phyloP scores from a whole-genome alignment of 768 basidiomycete species.

The Mycena haematopus region DNA sequence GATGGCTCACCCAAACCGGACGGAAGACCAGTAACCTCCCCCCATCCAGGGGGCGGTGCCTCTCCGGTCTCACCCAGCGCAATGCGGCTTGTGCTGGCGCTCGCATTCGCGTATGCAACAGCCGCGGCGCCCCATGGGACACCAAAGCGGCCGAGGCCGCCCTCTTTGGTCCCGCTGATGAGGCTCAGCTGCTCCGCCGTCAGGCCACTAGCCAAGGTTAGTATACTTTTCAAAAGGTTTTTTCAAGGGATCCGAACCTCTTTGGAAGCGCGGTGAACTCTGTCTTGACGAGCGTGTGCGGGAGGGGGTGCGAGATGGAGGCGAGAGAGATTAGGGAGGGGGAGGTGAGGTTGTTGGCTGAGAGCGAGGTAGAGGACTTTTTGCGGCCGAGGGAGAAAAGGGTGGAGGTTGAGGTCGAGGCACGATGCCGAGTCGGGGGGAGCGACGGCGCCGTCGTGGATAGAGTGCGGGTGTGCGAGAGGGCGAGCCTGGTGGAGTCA shows the following conservation, averaged over 20 bases:
- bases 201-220: no score
- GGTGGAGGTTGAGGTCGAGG: conserved; percentile 46
- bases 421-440: conserved; percentile 40
- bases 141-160: conserved; percentile 66
- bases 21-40: conserved; percentile 13
- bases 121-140: conserved; percentile 81
- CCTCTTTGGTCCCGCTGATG: conserved; percentile 67
- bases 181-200: conserved; percentile 71
- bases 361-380: conserved; percentile 48
- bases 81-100: conserved; percentile 25
- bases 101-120: conserved; percentile 56
- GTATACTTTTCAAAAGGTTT: no score
- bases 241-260: no score
- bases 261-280: conserved; percentile 70
- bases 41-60: conserved; percentile 28
- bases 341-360: conserved; percentile 56
- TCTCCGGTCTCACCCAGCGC: conserved; percentile 16
- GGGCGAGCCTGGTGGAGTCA: conserved; percentile 14
- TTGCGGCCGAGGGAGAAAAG: conserved; percentile 60
- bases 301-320: conserved; percentile 78
- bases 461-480: conserved; percentile 29
- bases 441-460: conserved; percentile 31
- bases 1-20: neutral
- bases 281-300: conserved; percentile 74
- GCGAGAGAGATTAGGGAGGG: conserved; percentile 74